These are phyloP conservation scores for Parietichytrium sp. DNA, from an alignment of 108 stramenopile genomes.

Conservation along the genomic window DNA sequence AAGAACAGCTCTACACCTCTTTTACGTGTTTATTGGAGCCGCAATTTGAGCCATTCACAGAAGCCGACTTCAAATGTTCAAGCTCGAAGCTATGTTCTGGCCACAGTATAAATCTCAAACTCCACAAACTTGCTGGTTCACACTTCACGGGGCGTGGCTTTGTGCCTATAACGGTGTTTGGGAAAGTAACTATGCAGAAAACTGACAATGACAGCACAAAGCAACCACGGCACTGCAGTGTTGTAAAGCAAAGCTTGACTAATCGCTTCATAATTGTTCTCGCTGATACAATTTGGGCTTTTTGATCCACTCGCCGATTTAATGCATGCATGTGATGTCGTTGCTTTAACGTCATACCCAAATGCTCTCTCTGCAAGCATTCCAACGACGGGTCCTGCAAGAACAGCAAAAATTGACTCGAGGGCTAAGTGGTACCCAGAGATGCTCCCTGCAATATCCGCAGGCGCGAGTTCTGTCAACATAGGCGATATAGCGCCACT, in stretches of 20 bases:
- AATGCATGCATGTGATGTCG: not conserved
- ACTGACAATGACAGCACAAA: not conserved
- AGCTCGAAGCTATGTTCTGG: too few species aligned
- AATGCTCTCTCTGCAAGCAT: constrained; percentile 9
- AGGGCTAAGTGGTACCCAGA: not conserved
- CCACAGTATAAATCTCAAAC: too few species aligned
- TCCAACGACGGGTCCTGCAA: not conserved
- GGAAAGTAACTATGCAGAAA: constrained; percentile 18
- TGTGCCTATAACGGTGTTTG: too few species aligned
- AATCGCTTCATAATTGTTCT: not conserved
- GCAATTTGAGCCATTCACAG: too few species aligned
- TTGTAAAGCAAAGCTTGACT: not conserved
- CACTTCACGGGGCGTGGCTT: too few species aligned
- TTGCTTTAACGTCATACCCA: not conserved
- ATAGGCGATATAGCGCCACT: constrained; percentile 6
- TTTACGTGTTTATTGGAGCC: too few species aligned
- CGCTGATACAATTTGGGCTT: not conserved
- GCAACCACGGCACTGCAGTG: not conserved
- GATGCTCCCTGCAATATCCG: not conserved
- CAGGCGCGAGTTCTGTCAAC: not conserved
- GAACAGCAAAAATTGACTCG: not conserved
- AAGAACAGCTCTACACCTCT: too few species aligned
- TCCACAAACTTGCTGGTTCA: too few species aligned
- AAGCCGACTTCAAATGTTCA: too few species aligned
- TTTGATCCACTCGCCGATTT: not conserved